Base-by-base conservation (phyloP, 2,329 filamentous ascomycete genomes). In the Sarocladium strictum region DNA sequence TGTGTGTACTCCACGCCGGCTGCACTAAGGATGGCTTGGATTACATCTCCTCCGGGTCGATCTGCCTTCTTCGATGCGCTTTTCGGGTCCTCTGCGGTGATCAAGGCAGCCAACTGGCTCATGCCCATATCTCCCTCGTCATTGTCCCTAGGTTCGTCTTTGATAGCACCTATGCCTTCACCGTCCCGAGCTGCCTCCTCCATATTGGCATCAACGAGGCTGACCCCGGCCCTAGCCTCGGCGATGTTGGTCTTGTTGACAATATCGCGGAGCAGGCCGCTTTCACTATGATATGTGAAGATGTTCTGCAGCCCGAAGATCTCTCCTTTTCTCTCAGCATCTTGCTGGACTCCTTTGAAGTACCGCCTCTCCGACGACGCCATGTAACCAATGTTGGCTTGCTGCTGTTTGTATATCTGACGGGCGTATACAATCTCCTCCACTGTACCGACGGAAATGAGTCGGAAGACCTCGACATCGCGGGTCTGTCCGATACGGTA, bases 201-300 rank as follows among this genome's bases (percentile, higher is more conserved):
- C 62, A 89, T 76, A 57, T 95, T 84, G 17, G 96, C 79, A 54
- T 89, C 86, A n/a, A 86, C 78, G 27, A 97, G 83, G 26, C 83
- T 80, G 10, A 97, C 87, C 0, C 91, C 93, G 1, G 88, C 90
- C 65, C 86, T 89, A 40, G 90, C 90, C 72, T 99, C 94, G 3
- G 94, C 94, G 53, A 99, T 85, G 64, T 99, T 99, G 26, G 94
- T 97, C 70, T 97, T 96, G 75, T 97, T 96, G 62, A 99, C 90
- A 61, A 99, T 97, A 55, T 97, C 90, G n/a, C 89, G 83, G 4
- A 97, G 79, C 14, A 97, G 79, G 12, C 95, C 81, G 57, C 88
- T 88, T 60, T 92, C 83, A 49, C 84, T 82, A 59, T 90, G 85
- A 58, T 90, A 97, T 0, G 84, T 84, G 62, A 99, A 90, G 12